Conservation (phyloP, 768 basidiomycete genomes). For the Leucocoprinus sp. region DNA sequence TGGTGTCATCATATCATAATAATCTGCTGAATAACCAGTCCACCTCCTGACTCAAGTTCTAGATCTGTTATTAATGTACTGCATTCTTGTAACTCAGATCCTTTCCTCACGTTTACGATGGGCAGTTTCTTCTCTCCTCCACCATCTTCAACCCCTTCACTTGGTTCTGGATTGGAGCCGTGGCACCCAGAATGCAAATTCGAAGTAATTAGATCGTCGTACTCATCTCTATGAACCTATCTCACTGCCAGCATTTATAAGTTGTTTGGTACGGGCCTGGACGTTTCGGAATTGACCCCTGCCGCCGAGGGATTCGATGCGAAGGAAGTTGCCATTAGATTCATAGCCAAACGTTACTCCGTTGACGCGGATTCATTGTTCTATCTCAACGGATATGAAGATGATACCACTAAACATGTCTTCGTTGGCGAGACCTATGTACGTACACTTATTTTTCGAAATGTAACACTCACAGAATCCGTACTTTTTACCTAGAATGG, state of each 20-base stretch:
- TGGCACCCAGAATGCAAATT: slow-evolving; percentile 9
- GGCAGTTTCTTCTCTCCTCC: slow-evolving; percentile 7
- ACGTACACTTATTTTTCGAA: not conserved
- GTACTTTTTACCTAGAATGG: slow-evolving; percentile 16
- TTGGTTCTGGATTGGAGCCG: slow-evolving; percentile 4
- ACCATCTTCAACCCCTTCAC: not conserved
- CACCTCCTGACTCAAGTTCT: not conserved
- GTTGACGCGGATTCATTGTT: slow-evolving; percentile 15
- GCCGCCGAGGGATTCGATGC: slow-evolving; percentile 14
- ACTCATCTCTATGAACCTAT: not conserved
- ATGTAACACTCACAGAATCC: not conserved
- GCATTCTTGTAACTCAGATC: not conserved
- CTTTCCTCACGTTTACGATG: slow-evolving; percentile 5
- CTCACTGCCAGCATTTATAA: slow-evolving; percentile 7
- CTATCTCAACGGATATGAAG: slow-evolving; percentile 21
- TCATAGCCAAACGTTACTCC: slow-evolving; percentile 18
- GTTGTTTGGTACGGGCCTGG: slow-evolving; percentile 25
- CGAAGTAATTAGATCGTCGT: not conserved
- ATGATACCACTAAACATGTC: slow-evolving; percentile 17
- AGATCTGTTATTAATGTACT: not conserved
- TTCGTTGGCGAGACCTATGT: slow-evolving; percentile 10
- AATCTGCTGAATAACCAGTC: not conserved
- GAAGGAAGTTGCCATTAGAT: slow-evolving; percentile 20
- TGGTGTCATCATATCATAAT: too few relatives aligned
- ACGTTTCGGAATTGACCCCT: slow-evolving; percentile 18